Conservation (phyloP, 352 stramenopile species). For the Phytopythium cucurbitacearum region DNA sequence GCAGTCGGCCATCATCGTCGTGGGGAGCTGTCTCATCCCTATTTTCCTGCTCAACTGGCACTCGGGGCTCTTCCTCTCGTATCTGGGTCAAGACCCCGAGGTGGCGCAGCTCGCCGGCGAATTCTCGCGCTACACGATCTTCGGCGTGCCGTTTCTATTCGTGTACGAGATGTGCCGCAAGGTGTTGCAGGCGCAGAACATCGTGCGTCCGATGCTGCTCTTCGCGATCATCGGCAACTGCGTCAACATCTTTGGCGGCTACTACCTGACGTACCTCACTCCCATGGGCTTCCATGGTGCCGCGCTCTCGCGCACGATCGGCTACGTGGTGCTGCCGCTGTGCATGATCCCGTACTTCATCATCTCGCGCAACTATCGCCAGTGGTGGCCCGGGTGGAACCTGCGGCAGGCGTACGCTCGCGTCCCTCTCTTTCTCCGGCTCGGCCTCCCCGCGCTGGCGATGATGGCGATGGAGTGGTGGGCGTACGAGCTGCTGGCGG, state of each 20-base stretch:
- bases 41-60: slow-evolving; percentile 67
- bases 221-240: slow-evolving; percentile 45
- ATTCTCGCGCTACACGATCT: slow-evolving; percentile 55
- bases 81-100: slow-evolving; percentile 47
- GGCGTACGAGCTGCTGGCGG: slow-evolving; percentile 68
- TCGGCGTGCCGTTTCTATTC: slow-evolving; percentile 76
- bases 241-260: slow-evolving; percentile 63
- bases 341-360: slow-evolving; percentile 53
- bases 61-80: slow-evolving; percentile 41
- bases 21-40: slow-evolving; percentile 38
- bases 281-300: slow-evolving; percentile 67
- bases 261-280: slow-evolving; percentile 71
- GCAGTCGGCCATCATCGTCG: slow-evolving; percentile 53
- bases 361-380: slow-evolving; percentile 21
- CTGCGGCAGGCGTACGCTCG: slow-evolving; percentile 30
- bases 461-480: slow-evolving; percentile 81
- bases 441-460: slow-evolving; percentile 41
- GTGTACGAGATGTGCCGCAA: slow-evolving; percentile 75
- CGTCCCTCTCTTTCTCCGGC: slow-evolving; percentile 43
- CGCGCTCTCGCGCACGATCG: slow-evolving; percentile 54
- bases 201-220: slow-evolving; percentile 59
- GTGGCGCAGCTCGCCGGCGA: slow-evolving; percentile 48
- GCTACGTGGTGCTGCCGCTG: slow-evolving; percentile 48
- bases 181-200: slow-evolving; percentile 67
- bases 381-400: slow-evolving; percentile 49